These are phyloP conservation scores for Saccharomycopsis hybrid DNA, from an alignment of 1,139 yeast genomes.

Conservation along the genomic window DNA sequence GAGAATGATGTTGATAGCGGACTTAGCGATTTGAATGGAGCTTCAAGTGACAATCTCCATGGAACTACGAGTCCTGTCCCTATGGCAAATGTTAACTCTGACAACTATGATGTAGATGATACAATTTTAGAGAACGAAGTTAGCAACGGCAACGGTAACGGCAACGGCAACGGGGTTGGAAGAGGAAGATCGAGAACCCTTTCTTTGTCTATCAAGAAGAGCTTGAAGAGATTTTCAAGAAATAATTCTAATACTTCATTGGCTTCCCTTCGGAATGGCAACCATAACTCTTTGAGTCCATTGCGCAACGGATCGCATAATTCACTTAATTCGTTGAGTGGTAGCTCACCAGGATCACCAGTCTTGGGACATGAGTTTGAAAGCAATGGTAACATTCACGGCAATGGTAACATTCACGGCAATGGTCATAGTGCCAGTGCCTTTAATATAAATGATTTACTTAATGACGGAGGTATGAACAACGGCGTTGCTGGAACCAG, in stretches of 20 bases:
- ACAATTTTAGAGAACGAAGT: neutral
- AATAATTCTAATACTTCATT: conserved; percentile 8
- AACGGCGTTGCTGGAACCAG: neutral
- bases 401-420: neutral
- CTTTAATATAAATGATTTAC: too few species aligned
- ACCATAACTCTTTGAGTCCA: neutral
- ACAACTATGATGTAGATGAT: conserved; percentile 1
- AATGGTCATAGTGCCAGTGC: neutral
- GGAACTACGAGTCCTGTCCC: neutral
- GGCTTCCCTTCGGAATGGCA: conserved; percentile 1
- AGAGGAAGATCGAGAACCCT: conserved; percentile 3
- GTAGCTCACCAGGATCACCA: neutral
- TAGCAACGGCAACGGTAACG: neutral
- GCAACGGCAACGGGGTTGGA: neutral
- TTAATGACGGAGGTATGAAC: too few species aligned
- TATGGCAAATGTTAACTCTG: neutral
- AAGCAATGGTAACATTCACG: neutral
- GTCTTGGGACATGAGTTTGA: neutral
- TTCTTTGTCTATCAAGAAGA: neutral
- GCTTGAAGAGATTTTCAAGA: conserved; percentile 1
- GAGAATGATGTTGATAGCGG: neutral
- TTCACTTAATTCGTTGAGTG: neutral
- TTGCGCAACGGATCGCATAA: neutral
- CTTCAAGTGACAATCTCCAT: neutral
- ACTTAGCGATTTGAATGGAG: neutral